phyloP scores from a whole-genome alignment of 371 early-diverging fungal genomes.

The Zychaea mexicana region DNA sequence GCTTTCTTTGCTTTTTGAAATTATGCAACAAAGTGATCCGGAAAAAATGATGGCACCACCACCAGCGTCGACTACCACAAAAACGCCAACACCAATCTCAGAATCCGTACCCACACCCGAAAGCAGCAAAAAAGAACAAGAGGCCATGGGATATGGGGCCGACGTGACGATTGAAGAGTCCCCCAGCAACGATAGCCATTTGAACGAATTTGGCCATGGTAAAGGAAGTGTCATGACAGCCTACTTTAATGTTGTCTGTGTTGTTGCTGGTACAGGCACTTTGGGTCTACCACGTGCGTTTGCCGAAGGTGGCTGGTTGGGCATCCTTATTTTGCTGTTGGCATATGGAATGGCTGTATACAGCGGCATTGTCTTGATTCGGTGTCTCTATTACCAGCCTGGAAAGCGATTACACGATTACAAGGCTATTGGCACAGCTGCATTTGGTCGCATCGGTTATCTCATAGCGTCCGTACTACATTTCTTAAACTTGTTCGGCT shows the following conservation, averaged over 20 bases:
- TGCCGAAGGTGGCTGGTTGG: slow-evolving; percentile 46
- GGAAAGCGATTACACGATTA: slow-evolving; percentile 59
- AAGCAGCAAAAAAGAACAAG: not conserved
- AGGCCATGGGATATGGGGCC: no score
- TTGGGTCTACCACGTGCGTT: slow-evolving; percentile 65
- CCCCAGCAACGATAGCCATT: not conserved
- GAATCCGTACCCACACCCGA: not conserved
- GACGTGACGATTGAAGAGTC: not conserved
- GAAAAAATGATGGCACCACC: slow-evolving; percentile 7
- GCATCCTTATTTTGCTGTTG: slow-evolving; percentile 43
- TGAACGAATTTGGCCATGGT: slow-evolving; percentile 37
- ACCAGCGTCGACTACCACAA: not conserved
- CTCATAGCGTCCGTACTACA: slow-evolving; percentile 68
- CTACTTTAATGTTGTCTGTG: slow-evolving; percentile 71
- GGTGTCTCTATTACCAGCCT: slow-evolving; percentile 45
- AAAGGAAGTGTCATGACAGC: slow-evolving; percentile 47
- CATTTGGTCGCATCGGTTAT: slow-evolving; percentile 55
- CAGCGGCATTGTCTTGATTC: slow-evolving; percentile 39
- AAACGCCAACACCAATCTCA: not conserved
- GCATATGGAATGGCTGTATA: slow-evolving; percentile 40
- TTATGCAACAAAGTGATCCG: not conserved
- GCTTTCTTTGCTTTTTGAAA: not conserved
- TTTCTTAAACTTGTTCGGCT: slow-evolving; percentile 70
- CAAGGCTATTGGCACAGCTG: slow-evolving; percentile 68
- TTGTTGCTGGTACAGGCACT: slow-evolving; percentile 87